Percentiles rank a stretch among this genome's conserved stretches.
Conservation (phyloP, 371 early-diverging fungal genomes). For the Amoeboradix gromovi region DNA sequence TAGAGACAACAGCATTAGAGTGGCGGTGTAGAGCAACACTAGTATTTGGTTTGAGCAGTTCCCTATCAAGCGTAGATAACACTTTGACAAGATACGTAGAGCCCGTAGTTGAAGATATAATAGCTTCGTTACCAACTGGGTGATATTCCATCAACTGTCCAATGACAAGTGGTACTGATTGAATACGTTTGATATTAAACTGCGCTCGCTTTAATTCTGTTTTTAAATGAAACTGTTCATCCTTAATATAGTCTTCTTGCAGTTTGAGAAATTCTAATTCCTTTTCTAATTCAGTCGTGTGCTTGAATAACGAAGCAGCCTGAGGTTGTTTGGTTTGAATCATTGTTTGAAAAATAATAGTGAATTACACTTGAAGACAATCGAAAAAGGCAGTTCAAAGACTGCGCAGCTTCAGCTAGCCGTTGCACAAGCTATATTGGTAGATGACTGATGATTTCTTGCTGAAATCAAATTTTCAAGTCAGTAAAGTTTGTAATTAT, state of each 20-base stretch:
- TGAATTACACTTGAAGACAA: no score
- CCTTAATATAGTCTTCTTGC: conserved; percentile 96
- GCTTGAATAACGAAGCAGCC: no score
- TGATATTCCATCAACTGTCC: conserved; percentile 87
- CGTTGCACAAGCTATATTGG: no score
- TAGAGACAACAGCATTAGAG: conserved; percentile 62
- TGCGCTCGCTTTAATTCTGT: conserved; percentile 58
- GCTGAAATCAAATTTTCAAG: no score
- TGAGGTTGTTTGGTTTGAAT: no score
- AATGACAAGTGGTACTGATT: conserved; percentile 93
- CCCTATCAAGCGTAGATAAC: conserved; percentile 88
- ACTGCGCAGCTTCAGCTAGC: no score
- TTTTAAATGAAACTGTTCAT: conserved; percentile 87
- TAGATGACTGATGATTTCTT: no score
- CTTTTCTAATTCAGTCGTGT: background rate
- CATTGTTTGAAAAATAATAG: no score
- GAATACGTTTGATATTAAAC: conserved; percentile 95
- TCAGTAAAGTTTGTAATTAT: no score
- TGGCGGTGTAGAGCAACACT: conserved; percentile 95
- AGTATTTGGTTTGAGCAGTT: conserved; percentile 84
- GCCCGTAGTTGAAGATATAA: conserved; percentile 88
- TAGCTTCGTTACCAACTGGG: conserved; percentile 43
- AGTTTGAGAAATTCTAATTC: conserved; percentile 76
- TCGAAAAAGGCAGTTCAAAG: no score
- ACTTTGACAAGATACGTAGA: conserved; percentile 87